Percentiles rank a stretch among this genome's conserved stretches.
Conservation (phyloP, 164 flowering plant genomes). For the Cinnamomum micranthum region DNA sequence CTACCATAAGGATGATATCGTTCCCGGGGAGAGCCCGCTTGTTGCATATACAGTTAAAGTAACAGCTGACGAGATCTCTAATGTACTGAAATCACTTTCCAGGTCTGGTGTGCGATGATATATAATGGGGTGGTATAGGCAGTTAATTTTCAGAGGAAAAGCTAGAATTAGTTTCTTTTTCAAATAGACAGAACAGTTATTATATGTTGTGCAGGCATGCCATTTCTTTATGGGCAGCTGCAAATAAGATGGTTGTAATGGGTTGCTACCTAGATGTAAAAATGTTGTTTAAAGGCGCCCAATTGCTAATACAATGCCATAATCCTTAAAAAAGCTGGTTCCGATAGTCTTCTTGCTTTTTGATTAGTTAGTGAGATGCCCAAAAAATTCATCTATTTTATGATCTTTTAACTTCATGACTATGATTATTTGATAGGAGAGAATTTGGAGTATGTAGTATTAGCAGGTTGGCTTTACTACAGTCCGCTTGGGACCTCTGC, state of each 20-base stretch:
- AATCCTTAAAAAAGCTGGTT: neutral
- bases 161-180: neutral
- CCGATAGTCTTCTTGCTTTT: neutral
- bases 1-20: conserved; percentile 63
- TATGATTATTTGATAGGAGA: too few relatives aligned
- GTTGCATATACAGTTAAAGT: conserved; percentile 35
- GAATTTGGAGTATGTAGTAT: too few relatives aligned
- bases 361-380: neutral
- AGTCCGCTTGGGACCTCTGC: too few relatives aligned
- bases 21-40: conserved; percentile 70
- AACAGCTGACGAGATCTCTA: conserved; percentile 52
- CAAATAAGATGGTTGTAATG: neutral
- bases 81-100: conserved; percentile 39
- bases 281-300: neutral
- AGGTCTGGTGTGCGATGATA: conserved; percentile 16
- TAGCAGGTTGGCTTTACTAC: too few relatives aligned
- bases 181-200: neutral
- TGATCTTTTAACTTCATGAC: neutral
- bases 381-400: neutral
- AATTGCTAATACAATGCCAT: neutral
- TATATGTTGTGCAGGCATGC: neutral
- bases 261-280: neutral
- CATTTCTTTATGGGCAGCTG: neutral
- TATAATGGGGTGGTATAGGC: neutral
- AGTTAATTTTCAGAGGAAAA: neutral